Evolutionary conservation across 495 filamentous ascomycete species (phyloP).

Genomic region (Margaritispora aquatica): DNA sequence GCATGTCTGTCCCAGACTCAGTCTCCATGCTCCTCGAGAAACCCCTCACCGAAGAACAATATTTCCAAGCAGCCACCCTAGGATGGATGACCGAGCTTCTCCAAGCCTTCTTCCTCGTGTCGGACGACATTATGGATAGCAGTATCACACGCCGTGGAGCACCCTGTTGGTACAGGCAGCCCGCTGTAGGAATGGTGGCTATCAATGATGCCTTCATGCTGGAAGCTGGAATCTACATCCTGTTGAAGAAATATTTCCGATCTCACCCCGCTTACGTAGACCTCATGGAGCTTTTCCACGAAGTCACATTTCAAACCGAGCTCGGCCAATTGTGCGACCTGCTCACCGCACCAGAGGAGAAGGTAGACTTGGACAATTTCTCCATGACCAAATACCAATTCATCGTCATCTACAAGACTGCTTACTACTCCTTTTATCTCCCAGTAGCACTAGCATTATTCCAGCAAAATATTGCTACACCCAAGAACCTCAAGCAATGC

Average conservation of each 20-base stretch:
- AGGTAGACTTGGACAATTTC: conserved; percentile 87
- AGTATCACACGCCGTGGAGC: conserved; percentile 87
- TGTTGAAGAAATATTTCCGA: conserved; percentile 90
- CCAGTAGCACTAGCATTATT: conserved; percentile 88
- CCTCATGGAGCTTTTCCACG: conserved; percentile 92
- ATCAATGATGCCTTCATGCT: conserved; percentile 99
- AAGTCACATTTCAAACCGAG: conserved; percentile 87
- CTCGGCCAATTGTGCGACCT: conserved; percentile 91
- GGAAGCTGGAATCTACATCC: conserved; percentile 79
- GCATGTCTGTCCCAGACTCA: conserved; percentile 95
- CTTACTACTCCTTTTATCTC: conserved; percentile 98
- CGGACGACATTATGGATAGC: conserved; percentile 97
- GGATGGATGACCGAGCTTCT: conserved; percentile 68
- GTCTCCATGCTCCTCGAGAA: conserved; percentile 68
- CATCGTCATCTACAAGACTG: conserved; percentile 99
- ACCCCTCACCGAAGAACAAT: conserved; percentile 69
- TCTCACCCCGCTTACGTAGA: conserved; percentile 80
- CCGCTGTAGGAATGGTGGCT: conserved; percentile 84
- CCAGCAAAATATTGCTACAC: conserved; percentile 73
- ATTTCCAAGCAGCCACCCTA: conserved; percentile 74
- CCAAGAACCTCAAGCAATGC: conserved; percentile 76
- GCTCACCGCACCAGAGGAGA: conserved; percentile 91
- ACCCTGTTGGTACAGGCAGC: conserved; percentile 92
- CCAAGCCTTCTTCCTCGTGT: conserved; percentile 97
- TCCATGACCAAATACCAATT: conserved; percentile 91